phyloP scores from a whole-genome alignment of 73 alveolate species.

The Paraurostyla sp. region DNA sequence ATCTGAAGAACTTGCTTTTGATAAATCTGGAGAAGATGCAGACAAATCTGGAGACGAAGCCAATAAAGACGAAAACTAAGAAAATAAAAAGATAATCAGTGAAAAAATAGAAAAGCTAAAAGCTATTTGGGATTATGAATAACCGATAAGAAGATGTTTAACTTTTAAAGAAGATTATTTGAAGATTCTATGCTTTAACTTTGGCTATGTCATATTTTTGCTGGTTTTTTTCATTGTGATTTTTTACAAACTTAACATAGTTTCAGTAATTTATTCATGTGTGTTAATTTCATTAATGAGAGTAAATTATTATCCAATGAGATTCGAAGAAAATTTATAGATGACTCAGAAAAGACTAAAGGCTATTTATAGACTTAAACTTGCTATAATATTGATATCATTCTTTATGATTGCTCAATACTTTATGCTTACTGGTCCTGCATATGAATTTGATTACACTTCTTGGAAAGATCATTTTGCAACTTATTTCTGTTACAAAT shows the following conservation, averaged over 20 bases:
- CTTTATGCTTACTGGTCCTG: conserved; percentile 9
- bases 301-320: conserved; percentile 2
- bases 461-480: conserved; percentile 19
- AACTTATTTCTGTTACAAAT: neutral
- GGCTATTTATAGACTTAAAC: neutral
- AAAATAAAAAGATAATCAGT: neutral
- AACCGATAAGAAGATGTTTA: conserved; percentile 39
- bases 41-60: too few relatives aligned
- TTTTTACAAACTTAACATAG: conserved; percentile 14
- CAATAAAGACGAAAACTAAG: neutral
- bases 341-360: neutral
- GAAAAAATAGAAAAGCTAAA: neutral
- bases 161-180: neutral
- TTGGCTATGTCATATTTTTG: neutral
- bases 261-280: neutral
- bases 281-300: neutral
- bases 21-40: too few relatives aligned
- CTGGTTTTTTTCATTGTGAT: neutral
- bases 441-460: conserved; percentile 9
- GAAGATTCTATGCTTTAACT: conserved; percentile 1
- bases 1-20: too few relatives aligned
- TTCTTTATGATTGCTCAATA: neutral
- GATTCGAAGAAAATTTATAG: neutral
- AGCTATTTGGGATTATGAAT: neutral
- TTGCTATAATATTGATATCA: neutral